A percentile compares a stretch with the other conserved stretches of the same genome.
These are phyloP conservation scores for Aspergillus pseudoglaucus DNA, from an alignment of 2,329 filamentous ascomycete species.

Conservation along the genomic window DNA sequence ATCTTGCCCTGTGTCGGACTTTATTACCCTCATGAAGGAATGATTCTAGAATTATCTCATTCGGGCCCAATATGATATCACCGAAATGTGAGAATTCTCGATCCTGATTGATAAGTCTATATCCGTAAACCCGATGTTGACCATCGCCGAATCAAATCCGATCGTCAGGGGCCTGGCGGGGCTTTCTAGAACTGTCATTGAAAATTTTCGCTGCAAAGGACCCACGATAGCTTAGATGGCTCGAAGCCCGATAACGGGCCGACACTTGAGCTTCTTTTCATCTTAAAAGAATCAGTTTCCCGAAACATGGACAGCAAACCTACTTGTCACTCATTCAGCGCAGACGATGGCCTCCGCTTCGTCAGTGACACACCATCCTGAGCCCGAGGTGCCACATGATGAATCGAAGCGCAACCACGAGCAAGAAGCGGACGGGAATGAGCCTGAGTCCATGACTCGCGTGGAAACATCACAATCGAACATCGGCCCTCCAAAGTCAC, in stretches of 20 bases:
- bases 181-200: background rate
- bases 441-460: slow-evolving; percentile 10
- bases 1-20: too few relatives aligned
- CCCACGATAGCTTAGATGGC: background rate
- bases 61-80: too few relatives aligned
- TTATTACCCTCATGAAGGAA: too few relatives aligned
- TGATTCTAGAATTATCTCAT: too few relatives aligned
- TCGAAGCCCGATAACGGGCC: background rate
- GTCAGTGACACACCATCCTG: background rate
- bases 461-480: slow-evolving; percentile 11
- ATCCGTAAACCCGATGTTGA: background rate
- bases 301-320: background rate
- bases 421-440: background rate
- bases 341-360: background rate
- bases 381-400: background rate
- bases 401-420: background rate
- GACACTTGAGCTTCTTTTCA: background rate
- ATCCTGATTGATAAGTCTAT: background rate
- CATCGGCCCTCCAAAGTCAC: slow-evolving; percentile 8
- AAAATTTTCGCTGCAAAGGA: background rate
- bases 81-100: background rate
- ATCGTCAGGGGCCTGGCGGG: background rate
- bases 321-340: background rate
- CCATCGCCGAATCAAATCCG: background rate
- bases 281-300: background rate